These are phyloP conservation scores for Aspergillus fructus DNA, from an alignment of 2,329 filamentous ascomycete genomes.

Conservation along the genomic window DNA sequence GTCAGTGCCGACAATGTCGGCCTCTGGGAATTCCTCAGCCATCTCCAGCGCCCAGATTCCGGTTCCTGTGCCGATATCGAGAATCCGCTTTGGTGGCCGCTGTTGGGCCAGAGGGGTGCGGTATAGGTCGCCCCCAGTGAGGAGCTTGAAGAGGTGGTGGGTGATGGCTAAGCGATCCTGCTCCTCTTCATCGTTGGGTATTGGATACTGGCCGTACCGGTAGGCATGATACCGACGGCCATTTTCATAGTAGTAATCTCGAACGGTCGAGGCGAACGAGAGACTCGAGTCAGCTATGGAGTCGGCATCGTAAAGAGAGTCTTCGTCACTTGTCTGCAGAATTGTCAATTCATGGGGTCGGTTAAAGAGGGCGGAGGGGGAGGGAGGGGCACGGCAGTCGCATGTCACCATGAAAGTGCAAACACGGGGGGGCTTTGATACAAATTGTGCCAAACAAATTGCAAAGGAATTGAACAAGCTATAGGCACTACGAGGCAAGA, in stretches of 20 bases:
- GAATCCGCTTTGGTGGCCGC: conserved; percentile 22
- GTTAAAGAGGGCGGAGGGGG: background rate
- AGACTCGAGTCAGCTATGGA: conserved; percentile 42
- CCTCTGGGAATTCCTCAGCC: conserved; percentile 37
- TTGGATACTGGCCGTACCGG: conserved; percentile 41
- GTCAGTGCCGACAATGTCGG: conserved; percentile 37
- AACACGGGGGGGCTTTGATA: background rate
- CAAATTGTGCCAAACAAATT: background rate
- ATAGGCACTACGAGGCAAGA: background rate
- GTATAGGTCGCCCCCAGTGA: conserved; percentile 37
- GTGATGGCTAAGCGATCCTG: conserved; percentile 43
- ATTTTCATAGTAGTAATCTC: conserved; percentile 41
- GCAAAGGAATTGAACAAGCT: background rate
- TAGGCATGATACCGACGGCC: conserved; percentile 46
- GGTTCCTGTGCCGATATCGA: conserved; percentile 36
- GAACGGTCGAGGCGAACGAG: conserved; percentile 40
- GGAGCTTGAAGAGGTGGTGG: conserved; percentile 40
- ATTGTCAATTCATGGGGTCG: conserved; percentile 2
- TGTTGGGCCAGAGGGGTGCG: conserved; percentile 36
- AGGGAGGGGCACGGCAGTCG: background rate
- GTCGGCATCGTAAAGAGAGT: conserved; percentile 31
- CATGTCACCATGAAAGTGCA: background rate
- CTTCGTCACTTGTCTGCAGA: conserved; percentile 35
- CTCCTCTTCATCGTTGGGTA: conserved; percentile 47
- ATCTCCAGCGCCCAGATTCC: conserved; percentile 45